Conservation (phyloP, 2,329 filamentous ascomycete genomes). For the Xylariaceae sp. region DNA sequence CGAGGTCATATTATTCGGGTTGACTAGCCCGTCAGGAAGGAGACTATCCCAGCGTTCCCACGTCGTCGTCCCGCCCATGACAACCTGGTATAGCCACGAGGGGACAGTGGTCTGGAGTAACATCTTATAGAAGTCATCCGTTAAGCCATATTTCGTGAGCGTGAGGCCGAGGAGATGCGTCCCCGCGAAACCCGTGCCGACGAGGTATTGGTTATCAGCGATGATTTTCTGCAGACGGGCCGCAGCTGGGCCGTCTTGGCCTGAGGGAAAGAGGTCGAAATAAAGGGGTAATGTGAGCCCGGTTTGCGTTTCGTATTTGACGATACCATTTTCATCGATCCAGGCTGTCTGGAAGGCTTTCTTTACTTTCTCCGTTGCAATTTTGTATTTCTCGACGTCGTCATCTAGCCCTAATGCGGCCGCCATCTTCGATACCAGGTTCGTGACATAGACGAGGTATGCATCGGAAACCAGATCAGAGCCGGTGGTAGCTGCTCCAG, state of each 20-base stretch:
- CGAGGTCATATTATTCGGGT: conserved; percentile 44
- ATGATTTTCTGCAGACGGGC: conserved; percentile 32
- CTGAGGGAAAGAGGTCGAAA: conserved; percentile 34
- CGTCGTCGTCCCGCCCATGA: conserved; percentile 42
- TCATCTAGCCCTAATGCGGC: conserved; percentile 29
- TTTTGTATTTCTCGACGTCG: conserved; percentile 24
- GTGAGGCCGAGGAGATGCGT: conserved; percentile 37
- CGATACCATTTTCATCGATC: conserved; percentile 27
- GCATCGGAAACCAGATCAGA: conserved; percentile 41
- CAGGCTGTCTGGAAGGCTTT: conserved; percentile 32
- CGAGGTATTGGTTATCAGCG: conserved; percentile 31
- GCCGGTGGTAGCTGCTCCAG: conserved; percentile 38
- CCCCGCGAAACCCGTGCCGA: conserved; percentile 42
- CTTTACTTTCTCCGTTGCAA: conserved; percentile 22
- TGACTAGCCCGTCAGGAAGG: conserved; percentile 39
- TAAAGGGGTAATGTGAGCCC: conserved; percentile 36
- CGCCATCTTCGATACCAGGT: conserved; percentile 35
- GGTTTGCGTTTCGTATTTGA: conserved; percentile 38
- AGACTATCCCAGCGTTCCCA: conserved; percentile 50
- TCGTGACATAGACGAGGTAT: conserved; percentile 41
- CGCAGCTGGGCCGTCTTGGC: conserved; percentile 24
- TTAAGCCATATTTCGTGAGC: conserved; percentile 27
- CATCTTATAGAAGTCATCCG: conserved; percentile 42
- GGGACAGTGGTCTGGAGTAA: conserved; percentile 41
- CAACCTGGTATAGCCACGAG: conserved; percentile 45